phyloP scores from a whole-genome alignment of 495 filamentous ascomycete genomes.

The Viridothelium virens region DNA sequence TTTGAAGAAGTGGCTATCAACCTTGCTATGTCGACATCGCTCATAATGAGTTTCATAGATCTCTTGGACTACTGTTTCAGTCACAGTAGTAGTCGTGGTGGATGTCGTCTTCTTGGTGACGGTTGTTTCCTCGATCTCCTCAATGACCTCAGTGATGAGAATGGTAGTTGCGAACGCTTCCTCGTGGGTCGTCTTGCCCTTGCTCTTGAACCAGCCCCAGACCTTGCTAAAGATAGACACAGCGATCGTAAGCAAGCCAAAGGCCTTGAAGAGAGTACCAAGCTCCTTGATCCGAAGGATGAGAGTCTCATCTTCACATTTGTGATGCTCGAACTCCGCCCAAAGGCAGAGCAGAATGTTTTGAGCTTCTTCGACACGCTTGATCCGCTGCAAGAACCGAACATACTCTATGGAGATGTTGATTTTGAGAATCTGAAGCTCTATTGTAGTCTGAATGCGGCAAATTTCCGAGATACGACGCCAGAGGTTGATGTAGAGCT shows the following conservation, averaged over 20 bases:
- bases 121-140: constrained; percentile 5
- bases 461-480: constrained; percentile 7
- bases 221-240: constrained; percentile 1
- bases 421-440: constrained; percentile 1
- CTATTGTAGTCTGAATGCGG: neutral
- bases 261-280: neutral
- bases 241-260: neutral
- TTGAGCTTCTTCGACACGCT: constrained; percentile 7
- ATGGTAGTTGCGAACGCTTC: neutral
- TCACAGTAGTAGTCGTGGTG: neutral
- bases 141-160: neutral
- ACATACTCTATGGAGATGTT: neutral
- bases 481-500: neutral
- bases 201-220: constrained; percentile 8
- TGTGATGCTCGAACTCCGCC: constrained; percentile 1
- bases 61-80: constrained; percentile 7
- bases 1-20: constrained; percentile 3
- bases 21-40: neutral
- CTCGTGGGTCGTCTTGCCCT: constrained; percentile 1
- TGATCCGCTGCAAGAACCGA: neutral
- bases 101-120: neutral
- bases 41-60: constrained; percentile 8
- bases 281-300: constrained; percentile 3
- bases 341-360: constrained; percentile 8
- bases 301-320: neutral